These are phyloP conservation scores for Chytriomyces sp. DNA, from an alignment of 192 early-diverging fungal species.

Conservation along the genomic window DNA sequence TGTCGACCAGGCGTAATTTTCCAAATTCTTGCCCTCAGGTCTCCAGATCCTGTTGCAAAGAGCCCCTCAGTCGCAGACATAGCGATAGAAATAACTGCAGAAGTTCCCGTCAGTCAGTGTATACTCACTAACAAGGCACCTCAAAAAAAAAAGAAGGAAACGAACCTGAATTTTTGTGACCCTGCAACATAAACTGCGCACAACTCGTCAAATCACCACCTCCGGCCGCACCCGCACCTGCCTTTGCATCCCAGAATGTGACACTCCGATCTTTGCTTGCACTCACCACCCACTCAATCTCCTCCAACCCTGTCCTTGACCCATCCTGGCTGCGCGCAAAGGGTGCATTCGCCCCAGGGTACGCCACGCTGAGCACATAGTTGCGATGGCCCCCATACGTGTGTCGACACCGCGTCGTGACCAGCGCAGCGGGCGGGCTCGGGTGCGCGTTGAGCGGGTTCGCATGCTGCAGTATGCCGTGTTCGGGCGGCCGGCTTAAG, in stretches of 20 bases:
- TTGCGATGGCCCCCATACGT: slow-evolving; percentile 79
- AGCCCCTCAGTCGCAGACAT: slow-evolving; percentile 76
- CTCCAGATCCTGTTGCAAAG: slow-evolving; percentile 97
- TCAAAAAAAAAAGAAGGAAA: neutral
- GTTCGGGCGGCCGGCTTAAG: slow-evolving; percentile 28
- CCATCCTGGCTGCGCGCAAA: slow-evolving; percentile 29
- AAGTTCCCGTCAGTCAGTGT: slow-evolving; percentile 1
- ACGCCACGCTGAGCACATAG: slow-evolving; percentile 94
- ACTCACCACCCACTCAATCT: slow-evolving; percentile 83
- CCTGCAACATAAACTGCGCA: slow-evolving; percentile 68
- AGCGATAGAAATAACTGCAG: slow-evolving; percentile 86
- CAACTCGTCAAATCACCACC: slow-evolving; percentile 26
- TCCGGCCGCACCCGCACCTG: slow-evolving; percentile 49
- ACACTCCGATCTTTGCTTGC: slow-evolving; percentile 92
- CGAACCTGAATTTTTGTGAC: slow-evolving; percentile 94
- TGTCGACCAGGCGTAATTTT: slow-evolving; percentile 13
- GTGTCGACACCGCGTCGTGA: slow-evolving; percentile 50
- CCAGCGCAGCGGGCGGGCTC: slow-evolving; percentile 17
- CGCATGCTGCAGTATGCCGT: slow-evolving; percentile 22
- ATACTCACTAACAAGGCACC: too few species aligned
- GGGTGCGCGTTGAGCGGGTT: slow-evolving; percentile 13
- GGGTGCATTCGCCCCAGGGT: slow-evolving; percentile 33
- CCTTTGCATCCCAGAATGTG: slow-evolving; percentile 89
- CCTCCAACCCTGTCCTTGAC: slow-evolving; percentile 23
- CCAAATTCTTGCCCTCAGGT: slow-evolving; percentile 92